A percentile compares a stretch with the other conserved stretches of the same genome.
phyloP scores from a whole-genome alignment of 345 rosid genomes.

The Punica granatum region DNA sequence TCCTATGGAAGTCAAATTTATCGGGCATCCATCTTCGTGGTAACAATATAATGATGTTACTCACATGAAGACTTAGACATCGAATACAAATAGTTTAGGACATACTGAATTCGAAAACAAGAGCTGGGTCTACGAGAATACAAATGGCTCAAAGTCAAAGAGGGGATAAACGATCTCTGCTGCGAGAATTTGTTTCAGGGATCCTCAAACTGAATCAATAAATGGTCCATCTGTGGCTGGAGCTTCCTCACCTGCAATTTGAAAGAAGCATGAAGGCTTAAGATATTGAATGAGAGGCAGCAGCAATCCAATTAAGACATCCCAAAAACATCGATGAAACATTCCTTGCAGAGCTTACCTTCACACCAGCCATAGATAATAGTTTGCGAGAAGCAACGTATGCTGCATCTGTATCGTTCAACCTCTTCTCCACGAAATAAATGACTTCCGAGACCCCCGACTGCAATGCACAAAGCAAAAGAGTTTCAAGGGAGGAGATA shows the following conservation, averaged over 20 bases:
- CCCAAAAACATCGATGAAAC: not conserved
- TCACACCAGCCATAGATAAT: constrained; percentile 74
- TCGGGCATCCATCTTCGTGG: no score
- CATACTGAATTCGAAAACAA: no score
- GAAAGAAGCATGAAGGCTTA: not conserved
- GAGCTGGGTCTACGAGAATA: no score
- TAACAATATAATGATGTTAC: no score
- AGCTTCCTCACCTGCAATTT: constrained; percentile 60
- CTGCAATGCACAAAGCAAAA: constrained; percentile 30
- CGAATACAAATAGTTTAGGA: no score
- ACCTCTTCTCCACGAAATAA: constrained; percentile 73
- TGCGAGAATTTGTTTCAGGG: no score
- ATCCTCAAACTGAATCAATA: constrained; percentile 58
- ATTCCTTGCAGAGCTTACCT: constrained; percentile 35
- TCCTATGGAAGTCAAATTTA: no score
- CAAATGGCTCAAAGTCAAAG: no score
- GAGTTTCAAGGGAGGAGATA: not conserved
- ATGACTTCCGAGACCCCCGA: constrained; percentile 80
- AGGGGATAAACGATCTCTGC: no score
- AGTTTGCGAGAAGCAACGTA: constrained; percentile 81
- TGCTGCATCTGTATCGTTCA: constrained; percentile 33
- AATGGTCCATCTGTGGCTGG: constrained; percentile 60
- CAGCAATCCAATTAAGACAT: not conserved
- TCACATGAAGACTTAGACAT: no score
- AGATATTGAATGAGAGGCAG: not conserved